Evolutionary conservation across 768 basidiomycete species (phyloP).

Genomic region (Lentinula sp.): DNA sequence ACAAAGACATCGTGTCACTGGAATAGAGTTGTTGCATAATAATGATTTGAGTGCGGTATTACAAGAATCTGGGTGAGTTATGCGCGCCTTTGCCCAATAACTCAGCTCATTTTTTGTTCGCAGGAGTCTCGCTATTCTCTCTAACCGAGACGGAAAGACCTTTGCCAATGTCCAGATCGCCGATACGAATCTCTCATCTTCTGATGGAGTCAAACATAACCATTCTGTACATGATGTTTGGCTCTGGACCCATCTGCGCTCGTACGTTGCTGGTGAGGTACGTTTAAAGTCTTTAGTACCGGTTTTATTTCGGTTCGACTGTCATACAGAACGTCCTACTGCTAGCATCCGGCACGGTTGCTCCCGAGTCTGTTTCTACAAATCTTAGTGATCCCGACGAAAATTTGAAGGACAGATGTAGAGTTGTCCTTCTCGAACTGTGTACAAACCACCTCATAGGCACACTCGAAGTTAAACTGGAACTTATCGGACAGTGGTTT

Average conservation of each 20-base stretch:
- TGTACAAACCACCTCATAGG: background rate
- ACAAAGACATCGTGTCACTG: slow-evolving; percentile 31
- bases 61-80: slow-evolving; percentile 58
- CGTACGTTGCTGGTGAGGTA: slow-evolving; percentile 35
- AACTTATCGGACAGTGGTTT: slow-evolving; percentile 7
- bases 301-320: slow-evolving; percentile 11
- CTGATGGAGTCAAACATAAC: slow-evolving; percentile 27
- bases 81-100: background rate
- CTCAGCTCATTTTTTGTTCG: background rate
- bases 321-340: slow-evolving; percentile 31
- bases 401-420: slow-evolving; percentile 2
- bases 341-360: slow-evolving; percentile 36
- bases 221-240: slow-evolving; percentile 29
- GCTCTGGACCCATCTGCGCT: slow-evolving; percentile 36
- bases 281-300: background rate
- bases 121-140: slow-evolving; percentile 52
- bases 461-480: background rate
- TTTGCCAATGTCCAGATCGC: slow-evolving; percentile 24
- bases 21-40: slow-evolving; percentile 40
- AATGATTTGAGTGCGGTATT: slow-evolving; percentile 43
- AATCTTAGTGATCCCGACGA: background rate
- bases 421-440: slow-evolving; percentile 8
- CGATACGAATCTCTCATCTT: slow-evolving; percentile 16
- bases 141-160: slow-evolving; percentile 43
- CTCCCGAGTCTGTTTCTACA: slow-evolving; percentile 10